phyloP scores from a whole-genome alignment of 352 stramenopile genomes.

The Globisporangium irregulare region DNA sequence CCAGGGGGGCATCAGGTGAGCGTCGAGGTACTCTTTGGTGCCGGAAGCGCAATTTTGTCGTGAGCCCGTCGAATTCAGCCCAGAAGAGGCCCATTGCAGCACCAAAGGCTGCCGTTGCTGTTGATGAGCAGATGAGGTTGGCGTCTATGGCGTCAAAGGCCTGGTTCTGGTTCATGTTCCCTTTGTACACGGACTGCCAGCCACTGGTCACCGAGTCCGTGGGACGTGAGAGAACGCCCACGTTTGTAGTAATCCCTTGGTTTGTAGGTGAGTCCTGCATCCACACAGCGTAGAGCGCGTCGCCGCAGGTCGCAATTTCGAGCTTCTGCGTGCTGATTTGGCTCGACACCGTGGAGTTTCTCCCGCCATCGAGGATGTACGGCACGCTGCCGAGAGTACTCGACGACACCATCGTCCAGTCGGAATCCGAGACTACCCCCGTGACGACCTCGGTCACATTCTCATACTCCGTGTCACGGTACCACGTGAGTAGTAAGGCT shows the following conservation, averaged over 20 bases:
- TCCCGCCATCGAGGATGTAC: constrained; percentile 1
- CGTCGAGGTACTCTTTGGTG: constrained; percentile 32
- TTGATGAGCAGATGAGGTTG: constrained; percentile 38
- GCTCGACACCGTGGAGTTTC: background rate
- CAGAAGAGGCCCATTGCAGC: constrained; percentile 43
- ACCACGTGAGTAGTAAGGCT: constrained; percentile 48
- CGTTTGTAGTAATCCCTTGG: background rate
- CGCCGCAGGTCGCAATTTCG: constrained; percentile 16
- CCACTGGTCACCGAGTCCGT: constrained; percentile 23
- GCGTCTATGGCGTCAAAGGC: constrained; percentile 37
- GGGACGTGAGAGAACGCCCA: constrained; percentile 19
- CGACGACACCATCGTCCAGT: constrained; percentile 37
- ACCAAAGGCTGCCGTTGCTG: background rate
- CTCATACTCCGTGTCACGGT: constrained; percentile 38
- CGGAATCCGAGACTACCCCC: constrained; percentile 31
- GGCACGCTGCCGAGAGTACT: constrained; percentile 27
- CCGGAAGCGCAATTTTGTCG: constrained; percentile 59
- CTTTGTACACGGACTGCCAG: constrained; percentile 20
- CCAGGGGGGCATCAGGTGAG: background rate
- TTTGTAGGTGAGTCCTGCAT: background rate
- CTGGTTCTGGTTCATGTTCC: constrained; percentile 54
- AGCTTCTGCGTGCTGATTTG: constrained; percentile 5
- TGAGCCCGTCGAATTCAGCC: constrained; percentile 73
- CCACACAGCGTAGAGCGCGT: constrained; percentile 21
- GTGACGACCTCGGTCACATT: constrained; percentile 48